Evolutionary conservation across 208 protist genomes (phyloP).

Genomic region (Crithidia acanthocephali): DNA sequence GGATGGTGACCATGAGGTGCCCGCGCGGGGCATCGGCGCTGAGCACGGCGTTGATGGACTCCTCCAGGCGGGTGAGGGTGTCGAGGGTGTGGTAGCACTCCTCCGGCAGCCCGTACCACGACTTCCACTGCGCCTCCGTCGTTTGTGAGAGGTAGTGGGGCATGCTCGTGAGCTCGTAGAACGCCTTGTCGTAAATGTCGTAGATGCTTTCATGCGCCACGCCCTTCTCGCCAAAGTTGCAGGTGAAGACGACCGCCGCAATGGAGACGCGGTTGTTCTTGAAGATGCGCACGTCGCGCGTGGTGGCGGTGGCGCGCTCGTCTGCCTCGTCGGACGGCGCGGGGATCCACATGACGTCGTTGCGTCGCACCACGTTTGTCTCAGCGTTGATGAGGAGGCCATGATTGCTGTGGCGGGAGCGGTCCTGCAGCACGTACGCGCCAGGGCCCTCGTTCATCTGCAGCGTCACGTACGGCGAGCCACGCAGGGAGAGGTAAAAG

Average conservation of each 20-base stretch:
- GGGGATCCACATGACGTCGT: constrained; percentile 84
- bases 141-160: constrained; percentile 57
- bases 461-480: constrained; percentile 69
- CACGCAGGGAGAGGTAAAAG: constrained; percentile 74
- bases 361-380: constrained; percentile 65
- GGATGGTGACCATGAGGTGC: constrained; percentile 86
- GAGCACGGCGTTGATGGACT: constrained; percentile 74
- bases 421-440: constrained; percentile 81
- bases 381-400: constrained; percentile 72
- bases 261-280: constrained; percentile 85
- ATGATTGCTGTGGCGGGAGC: constrained; percentile 71
- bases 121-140: constrained; percentile 57
- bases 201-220: constrained; percentile 66
- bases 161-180: constrained; percentile 35
- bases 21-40: constrained; percentile 50
- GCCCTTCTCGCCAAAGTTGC: constrained; percentile 61
- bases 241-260: constrained; percentile 83
- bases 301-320: constrained; percentile 32
- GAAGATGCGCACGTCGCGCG: constrained; percentile 67
- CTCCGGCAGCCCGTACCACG: constrained; percentile 68
- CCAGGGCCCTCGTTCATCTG: constrained; percentile 86
- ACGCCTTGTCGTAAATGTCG: constrained; percentile 51
- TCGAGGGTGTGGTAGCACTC: constrained; percentile 72
- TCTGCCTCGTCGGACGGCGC: constrained; percentile 30
- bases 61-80: constrained; percentile 73